Evolutionary conservation across 139 green algal species (phyloP).

Genomic region (Coccomyxa sp.): DNA sequence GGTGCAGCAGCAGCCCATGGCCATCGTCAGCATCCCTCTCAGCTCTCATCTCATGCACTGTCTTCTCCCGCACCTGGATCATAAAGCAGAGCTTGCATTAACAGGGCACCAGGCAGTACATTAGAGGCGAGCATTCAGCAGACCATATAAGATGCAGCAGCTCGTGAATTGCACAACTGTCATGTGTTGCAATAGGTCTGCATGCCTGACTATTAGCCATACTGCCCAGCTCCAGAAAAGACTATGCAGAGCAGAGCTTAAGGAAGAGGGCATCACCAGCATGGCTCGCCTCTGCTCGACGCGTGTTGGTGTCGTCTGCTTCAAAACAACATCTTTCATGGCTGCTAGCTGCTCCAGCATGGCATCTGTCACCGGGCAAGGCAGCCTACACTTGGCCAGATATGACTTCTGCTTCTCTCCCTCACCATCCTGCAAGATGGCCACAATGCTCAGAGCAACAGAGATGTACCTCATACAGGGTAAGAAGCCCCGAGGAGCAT

Average conservation of each 20-base stretch:
- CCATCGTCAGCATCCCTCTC: conserved; percentile 16
- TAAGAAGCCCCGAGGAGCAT: too few relatives aligned
- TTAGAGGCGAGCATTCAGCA: too few relatives aligned
- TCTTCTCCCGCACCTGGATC: conserved; percentile 34
- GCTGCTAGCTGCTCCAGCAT: conserved; percentile 43
- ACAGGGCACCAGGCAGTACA: neutral
- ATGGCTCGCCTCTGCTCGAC: conserved; percentile 78
- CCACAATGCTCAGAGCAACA: too few relatives aligned
- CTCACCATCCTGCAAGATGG: conserved; percentile 64
- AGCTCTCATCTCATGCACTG: conserved; percentile 31
- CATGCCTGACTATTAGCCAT: neutral
- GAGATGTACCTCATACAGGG: too few relatives aligned
- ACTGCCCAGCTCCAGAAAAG: too few relatives aligned
- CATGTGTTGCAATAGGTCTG: neutral
- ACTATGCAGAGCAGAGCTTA: too few relatives aligned
- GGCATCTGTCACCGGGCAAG: conserved; percentile 16
- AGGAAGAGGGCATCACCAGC: conserved; percentile 30
- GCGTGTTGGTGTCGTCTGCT: conserved; percentile 83
- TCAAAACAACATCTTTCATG: conserved; percentile 40
- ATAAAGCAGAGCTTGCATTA: neutral
- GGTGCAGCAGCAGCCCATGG: conserved; percentile 58
- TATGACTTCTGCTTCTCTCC: conserved; percentile 81
- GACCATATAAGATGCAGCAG: neutral
- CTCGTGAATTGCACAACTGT: neutral
- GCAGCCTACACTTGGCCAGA: conserved; percentile 55